phyloP scores from a whole-genome alignment of 306 rosid species.

The Castanopsis chinensis region DNA sequence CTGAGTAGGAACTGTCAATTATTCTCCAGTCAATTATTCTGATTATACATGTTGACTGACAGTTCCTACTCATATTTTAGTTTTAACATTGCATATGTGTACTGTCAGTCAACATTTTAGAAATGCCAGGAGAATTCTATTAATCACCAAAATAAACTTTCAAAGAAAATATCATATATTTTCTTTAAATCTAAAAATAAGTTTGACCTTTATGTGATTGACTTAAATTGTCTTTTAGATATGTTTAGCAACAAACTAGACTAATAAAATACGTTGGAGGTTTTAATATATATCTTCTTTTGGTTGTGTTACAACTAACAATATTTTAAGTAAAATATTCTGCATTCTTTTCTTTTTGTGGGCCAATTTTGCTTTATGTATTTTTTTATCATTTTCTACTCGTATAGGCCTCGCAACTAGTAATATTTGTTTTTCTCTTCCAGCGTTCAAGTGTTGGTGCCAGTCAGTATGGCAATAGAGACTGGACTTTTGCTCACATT shows the following conservation, averaged over 20 bases:
- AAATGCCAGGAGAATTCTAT: too few relatives aligned
- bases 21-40: too few relatives aligned
- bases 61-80: too few relatives aligned
- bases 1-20: too few relatives aligned
- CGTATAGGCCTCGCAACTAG: conserved; percentile 5
- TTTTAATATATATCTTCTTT: not conserved
- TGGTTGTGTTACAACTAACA: not conserved
- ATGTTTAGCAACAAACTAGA: not conserved
- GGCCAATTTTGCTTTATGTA: not conserved
- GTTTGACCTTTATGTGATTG: too few relatives aligned
- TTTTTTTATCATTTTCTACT: conserved; percentile 13
- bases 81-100: too few relatives aligned
- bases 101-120: too few relatives aligned
- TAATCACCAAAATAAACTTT: too few relatives aligned
- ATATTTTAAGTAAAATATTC: not conserved
- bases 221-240: not conserved
- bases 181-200: too few relatives aligned
- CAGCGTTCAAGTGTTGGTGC: conserved; percentile 99
- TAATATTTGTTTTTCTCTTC: conserved; percentile 29
- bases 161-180: too few relatives aligned
- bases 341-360: not conserved
- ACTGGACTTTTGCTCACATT: conserved; percentile 66
- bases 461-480: conserved; percentile 89
- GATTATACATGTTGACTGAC: too few relatives aligned
- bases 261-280: not conserved